These are phyloP conservation scores for Parietaria judaica DNA, from an alignment of 306 rosid genomes.

Conservation along the genomic window DNA sequence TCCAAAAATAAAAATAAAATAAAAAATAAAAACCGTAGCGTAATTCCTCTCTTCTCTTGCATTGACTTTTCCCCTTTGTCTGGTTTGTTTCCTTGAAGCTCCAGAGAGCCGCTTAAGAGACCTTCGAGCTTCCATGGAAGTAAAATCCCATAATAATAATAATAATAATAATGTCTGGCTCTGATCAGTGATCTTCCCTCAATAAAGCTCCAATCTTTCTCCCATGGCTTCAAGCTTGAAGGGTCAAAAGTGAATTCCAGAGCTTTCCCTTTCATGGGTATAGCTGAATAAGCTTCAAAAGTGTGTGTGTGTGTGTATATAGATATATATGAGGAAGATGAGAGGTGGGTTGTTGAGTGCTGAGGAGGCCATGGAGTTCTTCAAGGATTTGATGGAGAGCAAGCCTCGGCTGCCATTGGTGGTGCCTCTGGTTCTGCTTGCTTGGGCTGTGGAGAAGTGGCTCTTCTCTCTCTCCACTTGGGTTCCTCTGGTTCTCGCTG, in stretches of 20 bases:
- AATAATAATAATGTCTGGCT: no score
- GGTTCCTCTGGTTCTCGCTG: slow-evolving; percentile 70
- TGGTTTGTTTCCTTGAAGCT: neutral
- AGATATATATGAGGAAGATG: slow-evolving; percentile 41
- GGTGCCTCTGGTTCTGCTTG: slow-evolving; percentile 56
- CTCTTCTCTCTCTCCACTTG: slow-evolving; percentile 71
- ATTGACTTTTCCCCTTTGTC: neutral
- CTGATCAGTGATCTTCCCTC: neutral
- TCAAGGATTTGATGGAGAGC: slow-evolving; percentile 35
- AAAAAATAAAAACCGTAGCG: no score
- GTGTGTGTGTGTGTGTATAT: neutral
- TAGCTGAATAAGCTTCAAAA: no score
- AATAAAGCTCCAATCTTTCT: neutral
- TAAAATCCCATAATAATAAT: no score
- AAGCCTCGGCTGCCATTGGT: slow-evolving; percentile 50
- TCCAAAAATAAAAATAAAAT: no score
- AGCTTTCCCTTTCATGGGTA: neutral
- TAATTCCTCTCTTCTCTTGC: neutral
- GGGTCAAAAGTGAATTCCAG: no score
- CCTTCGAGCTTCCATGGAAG: no score
- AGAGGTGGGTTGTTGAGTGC: slow-evolving; percentile 17
- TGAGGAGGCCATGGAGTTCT: slow-evolving; percentile 48
- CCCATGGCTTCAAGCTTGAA: neutral
- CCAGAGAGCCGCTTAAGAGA: no score
- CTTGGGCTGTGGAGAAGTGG: slow-evolving; percentile 86